Evolutionary conservation across 225 moss, liverwort and hornwort genomes (phyloP).

Genomic region (Lunularia cruciata): DNA sequence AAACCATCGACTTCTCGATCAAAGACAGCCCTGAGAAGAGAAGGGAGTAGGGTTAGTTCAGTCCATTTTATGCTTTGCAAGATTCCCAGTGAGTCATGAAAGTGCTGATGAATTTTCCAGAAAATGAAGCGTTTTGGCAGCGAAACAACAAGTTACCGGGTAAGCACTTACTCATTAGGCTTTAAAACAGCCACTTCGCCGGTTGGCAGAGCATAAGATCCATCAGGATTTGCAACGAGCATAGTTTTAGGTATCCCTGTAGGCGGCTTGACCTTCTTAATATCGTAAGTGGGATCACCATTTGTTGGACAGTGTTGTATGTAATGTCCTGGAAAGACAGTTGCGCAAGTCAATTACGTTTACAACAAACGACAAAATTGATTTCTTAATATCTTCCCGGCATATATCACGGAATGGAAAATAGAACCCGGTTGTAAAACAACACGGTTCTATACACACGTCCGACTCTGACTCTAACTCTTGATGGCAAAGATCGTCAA

Average conservation of each 20-base stretch:
- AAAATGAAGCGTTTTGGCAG: no score
- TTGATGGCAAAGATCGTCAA: no score
- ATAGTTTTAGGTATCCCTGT: conserved; percentile 98
- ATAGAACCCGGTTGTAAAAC: no score
- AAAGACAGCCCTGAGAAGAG: conserved; percentile 68
- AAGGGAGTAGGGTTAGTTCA: not conserved
- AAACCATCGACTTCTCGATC: conserved; percentile 88
- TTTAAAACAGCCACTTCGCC: conserved; percentile 97
- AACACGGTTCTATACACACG: no score
- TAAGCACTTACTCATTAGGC: conserved; percentile 80
- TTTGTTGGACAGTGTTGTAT: conserved; percentile 99
- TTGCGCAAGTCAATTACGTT: not conserved
- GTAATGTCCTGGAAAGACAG: conserved; percentile 65
- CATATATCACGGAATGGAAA: no score
- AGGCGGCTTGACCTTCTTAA: conserved; percentile 97
- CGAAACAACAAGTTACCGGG: not conserved
- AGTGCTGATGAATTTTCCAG: no score
- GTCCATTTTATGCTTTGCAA: no score
- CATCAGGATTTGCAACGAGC: conserved; percentile 94
- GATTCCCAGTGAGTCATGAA: no score
- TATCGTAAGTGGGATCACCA: conserved; percentile 95
- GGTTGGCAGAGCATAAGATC: conserved; percentile 92
- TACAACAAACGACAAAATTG: not conserved
- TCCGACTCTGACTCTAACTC: no score
- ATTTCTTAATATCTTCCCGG: no score